Base-by-base conservation (phyloP, 495 filamentous ascomycete species). In the Hypomontagnella submonticulosa region DNA sequence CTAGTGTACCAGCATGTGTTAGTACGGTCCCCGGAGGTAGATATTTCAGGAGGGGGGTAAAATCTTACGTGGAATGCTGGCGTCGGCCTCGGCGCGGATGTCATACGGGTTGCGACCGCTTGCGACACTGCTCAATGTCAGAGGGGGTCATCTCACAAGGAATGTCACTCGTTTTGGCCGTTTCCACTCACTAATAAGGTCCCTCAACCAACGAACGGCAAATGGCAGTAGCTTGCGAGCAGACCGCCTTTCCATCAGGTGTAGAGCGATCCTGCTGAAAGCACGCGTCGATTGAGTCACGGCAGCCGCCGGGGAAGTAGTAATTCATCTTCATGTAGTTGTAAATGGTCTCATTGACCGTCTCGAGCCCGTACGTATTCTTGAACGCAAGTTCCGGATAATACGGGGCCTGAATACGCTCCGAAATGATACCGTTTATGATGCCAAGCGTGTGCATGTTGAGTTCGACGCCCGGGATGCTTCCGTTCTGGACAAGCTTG, bases 341-440 rank as follows among this genome's bases (percentile, higher is more conserved):
- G 43, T 64, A 80, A 76, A 71, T 71, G 51, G 72, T 83, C 71
- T 69, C 77, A 64, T 70, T 79, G 67, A 91, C 84, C 0, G 85
- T 76, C 51, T 86, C 67, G 19, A 93, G 83, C 4, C 85, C 86
- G 65, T 91, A 95, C 3, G 90, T 92, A 66, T 95, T 95, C 73
- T 87, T 84, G 51, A 83, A 82, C 4, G 89, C 89, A 61, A 89
- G 85, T 12, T 83, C 75, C 0, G 89, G 84, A 63, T 92, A 93
- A 42, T 78, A 84, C 1, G 85, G 83, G 11, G 77, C 80, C 77
- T 93, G 90, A 5, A 86, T 83, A 13, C 83, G 73, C 34, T 85
- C 80, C 67, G 92, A 89, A 48, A 93, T 81, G 57, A 90, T 91
- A 23, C 89, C 90, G 71, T 92, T 93, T 36, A 90, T 72, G 18